Base-by-base conservation (phyloP, 1,284 basidiomycete species). In the Moesziomyces sp. region DNA sequence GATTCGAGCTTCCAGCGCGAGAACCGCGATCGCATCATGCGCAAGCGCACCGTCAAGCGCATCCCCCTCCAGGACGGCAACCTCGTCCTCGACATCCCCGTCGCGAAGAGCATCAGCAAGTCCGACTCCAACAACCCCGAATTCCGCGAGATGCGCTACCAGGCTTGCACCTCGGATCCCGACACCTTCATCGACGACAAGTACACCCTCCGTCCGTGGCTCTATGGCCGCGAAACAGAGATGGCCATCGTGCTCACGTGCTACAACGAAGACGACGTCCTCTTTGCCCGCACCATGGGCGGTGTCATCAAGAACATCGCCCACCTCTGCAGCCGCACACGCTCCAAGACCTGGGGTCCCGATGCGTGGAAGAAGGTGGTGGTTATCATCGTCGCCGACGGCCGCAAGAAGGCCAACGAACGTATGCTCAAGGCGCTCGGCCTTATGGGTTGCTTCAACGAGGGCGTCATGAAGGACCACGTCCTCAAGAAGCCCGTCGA, bases 201-300 rank as follows among this genome's bases (percentile, higher is more conserved):
- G 11, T 94, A 93, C 80, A 91, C 91, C 56, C 87, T 99, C 30
- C 88, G 96, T 51, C 95, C 97, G 82, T 92, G 92, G 80, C 88
- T 91, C 77, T 89, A 87, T 74, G 72, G 75, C 42, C 88, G 95
- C 50, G 88, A 91, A 68, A 98, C 94, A 3, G 96, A 99, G 74
- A 85, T 99, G 58, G 93, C 96, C 86, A 83, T 82, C 53, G 77
- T 78, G 66, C 92, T 98, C 81, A 98, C 96, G 19, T 94, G 98
- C 93, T 76, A 75, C 78, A 96, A 95, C 78, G 96, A 98, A 86
- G 91, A 98, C 83, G 96, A 98, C 77, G 86, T 93, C 14, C 70
- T 98, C 14, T 96, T 99, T 84, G 94, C 93, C 81, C 88, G 96
- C 51, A 98, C 97, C 5, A 85, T 99, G 78, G 93, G 97, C 84